Conservation (phyloP, 2,329 filamentous ascomycete genomes). For the Colletotrichum ledebouriae region DNA sequence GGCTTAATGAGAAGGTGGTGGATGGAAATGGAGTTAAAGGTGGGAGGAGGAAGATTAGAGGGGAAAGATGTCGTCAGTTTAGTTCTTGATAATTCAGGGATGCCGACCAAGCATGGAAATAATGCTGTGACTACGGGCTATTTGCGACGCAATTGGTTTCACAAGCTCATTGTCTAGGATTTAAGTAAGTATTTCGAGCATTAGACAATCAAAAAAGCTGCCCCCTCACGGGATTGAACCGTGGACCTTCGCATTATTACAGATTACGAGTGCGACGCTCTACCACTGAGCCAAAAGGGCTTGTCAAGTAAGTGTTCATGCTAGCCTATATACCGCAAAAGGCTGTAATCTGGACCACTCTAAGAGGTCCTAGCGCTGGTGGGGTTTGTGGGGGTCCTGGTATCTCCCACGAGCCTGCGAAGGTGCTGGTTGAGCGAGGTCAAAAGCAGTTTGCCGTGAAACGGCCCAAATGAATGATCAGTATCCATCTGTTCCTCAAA, state of each 20-base stretch:
- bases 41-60: constrained; percentile 14
- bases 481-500: no score
- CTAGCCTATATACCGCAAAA: no score
- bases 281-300: constrained; percentile 43
- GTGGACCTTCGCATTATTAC: constrained; percentile 40
- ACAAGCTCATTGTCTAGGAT: no score
- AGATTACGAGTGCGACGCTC: constrained; percentile 41
- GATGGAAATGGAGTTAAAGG: constrained; percentile 3
- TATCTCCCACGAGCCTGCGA: not conserved
- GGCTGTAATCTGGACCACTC: no score
- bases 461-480: no score
- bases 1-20: constrained; percentile 3
- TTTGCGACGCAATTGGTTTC: no score
- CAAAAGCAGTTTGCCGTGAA: no score
- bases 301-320: accelerated
- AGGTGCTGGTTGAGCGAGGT: not conserved
- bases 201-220: not conserved
- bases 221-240: constrained; percentile 43
- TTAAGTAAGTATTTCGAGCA: no score
- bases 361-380: no score
- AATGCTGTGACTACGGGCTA: no score
- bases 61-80: constrained; percentile 10
- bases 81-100: not conserved
- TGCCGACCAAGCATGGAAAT: no score
- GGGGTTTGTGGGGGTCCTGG: no score